Evolutionary conservation across 2,329 filamentous ascomycete species (phyloP).

Genomic region (Pestalotiopsis sp.): DNA sequence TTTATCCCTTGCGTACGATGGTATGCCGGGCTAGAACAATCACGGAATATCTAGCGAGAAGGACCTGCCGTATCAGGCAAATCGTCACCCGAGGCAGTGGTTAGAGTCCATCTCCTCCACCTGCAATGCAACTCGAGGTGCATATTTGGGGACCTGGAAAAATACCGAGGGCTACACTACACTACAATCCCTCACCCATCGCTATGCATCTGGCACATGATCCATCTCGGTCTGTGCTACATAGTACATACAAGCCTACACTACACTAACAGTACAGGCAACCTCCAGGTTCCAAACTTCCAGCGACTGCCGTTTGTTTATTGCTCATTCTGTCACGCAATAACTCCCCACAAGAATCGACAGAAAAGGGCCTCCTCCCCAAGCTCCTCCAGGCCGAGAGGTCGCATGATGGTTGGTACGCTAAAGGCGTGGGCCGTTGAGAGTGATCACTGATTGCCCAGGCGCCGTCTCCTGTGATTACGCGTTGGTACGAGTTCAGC

Average conservation of each 20-base stretch:
- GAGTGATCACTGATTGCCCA: neutral
- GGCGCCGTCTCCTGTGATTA: neutral
- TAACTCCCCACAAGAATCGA: neutral
- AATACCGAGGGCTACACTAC: neutral
- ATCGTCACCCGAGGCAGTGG: neutral
- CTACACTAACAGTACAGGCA: too few species aligned
- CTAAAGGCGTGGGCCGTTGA: neutral
- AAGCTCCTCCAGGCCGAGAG: neutral
- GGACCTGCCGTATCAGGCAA: neutral
- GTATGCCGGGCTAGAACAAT: neutral
- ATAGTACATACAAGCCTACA: too few species aligned
- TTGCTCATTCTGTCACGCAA: neutral
- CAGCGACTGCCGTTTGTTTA: neutral
- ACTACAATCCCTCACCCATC: neutral
- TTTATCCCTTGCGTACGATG: neutral
- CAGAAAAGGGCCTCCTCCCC: neutral
- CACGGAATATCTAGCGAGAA: neutral
- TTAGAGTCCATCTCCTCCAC: neutral
- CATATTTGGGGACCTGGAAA: neutral
- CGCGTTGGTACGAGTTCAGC: neutral
- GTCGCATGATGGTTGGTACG: neutral
- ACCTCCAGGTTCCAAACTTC: neutral
- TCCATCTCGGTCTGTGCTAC: neutral
- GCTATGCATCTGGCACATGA: neutral
- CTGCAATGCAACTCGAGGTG: neutral